These are phyloP conservation scores for Eimeria falciformis DNA, from an alignment of 169 alveolate species.

Conservation along the genomic window DNA sequence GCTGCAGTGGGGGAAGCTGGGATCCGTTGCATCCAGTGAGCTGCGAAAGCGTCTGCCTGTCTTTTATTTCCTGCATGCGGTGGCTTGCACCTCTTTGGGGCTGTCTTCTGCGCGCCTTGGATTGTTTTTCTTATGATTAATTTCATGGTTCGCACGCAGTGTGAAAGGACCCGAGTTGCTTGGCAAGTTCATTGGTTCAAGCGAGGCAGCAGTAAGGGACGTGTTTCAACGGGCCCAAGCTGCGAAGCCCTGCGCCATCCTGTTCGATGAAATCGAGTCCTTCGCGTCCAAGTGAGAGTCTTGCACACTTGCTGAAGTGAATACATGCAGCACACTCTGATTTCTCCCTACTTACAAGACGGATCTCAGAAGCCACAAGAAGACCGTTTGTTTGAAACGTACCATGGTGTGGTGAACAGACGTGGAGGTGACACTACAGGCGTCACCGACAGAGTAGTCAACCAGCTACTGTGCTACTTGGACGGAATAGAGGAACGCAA, in stretches of 20 bases:
- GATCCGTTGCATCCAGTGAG: conserved; percentile 77
- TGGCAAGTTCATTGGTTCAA: conserved; percentile 98
- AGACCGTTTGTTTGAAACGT: background rate
- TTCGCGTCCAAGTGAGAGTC: conserved; percentile 82
- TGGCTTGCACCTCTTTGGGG: background rate
- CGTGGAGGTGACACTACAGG: conserved; percentile 91
- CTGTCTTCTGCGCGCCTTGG: background rate
- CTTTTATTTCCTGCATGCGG: background rate
- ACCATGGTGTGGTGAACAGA: conserved; percentile 8
- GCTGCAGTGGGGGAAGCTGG: conserved; percentile 94
- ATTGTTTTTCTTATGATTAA: background rate
- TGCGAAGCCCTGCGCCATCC: conserved; percentile 98
- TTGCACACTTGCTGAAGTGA: too few relatives aligned
- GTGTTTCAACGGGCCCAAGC: conserved; percentile 97
- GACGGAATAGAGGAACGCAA: conserved; percentile 82
- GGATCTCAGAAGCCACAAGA: background rate
- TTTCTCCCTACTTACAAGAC: too few relatives aligned
- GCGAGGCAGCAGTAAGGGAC: conserved; percentile 97
- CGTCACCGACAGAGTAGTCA: conserved; percentile 95
- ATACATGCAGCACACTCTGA: too few relatives aligned
- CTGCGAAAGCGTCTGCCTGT: too few relatives aligned
- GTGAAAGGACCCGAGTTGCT: conserved; percentile 92
- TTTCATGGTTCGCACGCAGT: conserved; percentile 50
- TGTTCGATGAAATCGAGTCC: conserved; percentile 99
- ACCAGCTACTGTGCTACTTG: conserved; percentile 89